These are phyloP conservation scores for Chytriomyces sp. DNA, from an alignment of 192 early-diverging fungal genomes.

Conservation along the genomic window DNA sequence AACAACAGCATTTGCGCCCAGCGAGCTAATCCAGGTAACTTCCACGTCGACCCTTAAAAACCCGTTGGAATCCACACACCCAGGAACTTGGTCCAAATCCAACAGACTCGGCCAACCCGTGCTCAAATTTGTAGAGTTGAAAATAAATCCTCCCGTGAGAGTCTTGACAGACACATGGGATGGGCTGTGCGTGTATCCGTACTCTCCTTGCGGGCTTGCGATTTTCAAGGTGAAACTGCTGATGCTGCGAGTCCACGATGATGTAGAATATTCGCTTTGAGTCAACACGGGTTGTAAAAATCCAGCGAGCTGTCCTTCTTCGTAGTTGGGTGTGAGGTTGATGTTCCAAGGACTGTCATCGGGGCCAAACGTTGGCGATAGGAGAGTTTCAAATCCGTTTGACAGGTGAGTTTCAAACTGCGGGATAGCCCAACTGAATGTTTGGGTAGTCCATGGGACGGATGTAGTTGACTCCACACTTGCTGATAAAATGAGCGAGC, in stretches of 20 bases:
- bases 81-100: conserved; percentile 18
- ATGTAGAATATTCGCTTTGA: conserved; percentile 27
- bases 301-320: conserved; percentile 31
- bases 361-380: conserved; percentile 47
- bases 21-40: conserved; percentile 40
- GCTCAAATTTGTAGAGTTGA: conserved; percentile 26
- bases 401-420: conserved; percentile 4
- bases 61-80: conserved; percentile 38
- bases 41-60: conserved; percentile 38
- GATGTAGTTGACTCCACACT: conserved; percentile 36
- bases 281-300: conserved; percentile 42
- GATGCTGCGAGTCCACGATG: conserved; percentile 43
- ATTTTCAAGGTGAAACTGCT: conserved; percentile 49
- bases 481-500: conserved; percentile 42
- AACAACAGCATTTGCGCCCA: too few relatives aligned
- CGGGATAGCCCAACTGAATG: conserved; percentile 42
- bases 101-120: conserved; percentile 41
- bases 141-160: conserved; percentile 53
- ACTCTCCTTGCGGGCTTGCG: not conserved
- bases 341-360: conserved; percentile 42
- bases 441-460: conserved; percentile 40
- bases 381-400: conserved; percentile 3
- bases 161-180: conserved; percentile 40
- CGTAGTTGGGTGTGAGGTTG: conserved; percentile 12
- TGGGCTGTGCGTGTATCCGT: conserved; percentile 22